Conservation (phyloP, 495 filamentous ascomycete genomes). For the Penicillium fimorum region DNA sequence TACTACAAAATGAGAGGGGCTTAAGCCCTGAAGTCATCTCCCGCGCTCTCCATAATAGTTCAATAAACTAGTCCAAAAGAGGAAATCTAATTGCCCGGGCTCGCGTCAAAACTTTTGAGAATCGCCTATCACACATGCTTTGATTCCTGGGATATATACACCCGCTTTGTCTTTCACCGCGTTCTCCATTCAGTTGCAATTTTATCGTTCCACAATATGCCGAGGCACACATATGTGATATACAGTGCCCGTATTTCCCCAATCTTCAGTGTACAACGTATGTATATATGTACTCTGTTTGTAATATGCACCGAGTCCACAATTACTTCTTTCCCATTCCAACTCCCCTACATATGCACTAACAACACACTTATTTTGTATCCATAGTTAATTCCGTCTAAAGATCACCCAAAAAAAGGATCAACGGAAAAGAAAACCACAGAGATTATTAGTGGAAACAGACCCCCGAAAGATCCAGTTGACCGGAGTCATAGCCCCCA, state of each 20-base stretch:
- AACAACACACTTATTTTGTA: background rate
- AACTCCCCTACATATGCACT: background rate
- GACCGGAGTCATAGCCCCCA: background rate
- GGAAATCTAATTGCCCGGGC: constrained; percentile 4
- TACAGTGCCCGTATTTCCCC: constrained; percentile 1
- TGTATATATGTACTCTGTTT: background rate
- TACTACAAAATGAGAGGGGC: background rate
- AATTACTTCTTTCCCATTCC: background rate
- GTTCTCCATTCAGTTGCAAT: background rate
- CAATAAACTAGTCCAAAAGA: background rate
- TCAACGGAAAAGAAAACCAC: background rate
- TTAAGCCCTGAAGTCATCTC: background rate
- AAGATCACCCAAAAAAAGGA: background rate
- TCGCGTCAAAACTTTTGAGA: background rate
- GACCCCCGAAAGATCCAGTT: constrained; percentile 4
- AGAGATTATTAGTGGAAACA: background rate
- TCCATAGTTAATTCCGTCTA: background rate
- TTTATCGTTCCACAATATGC: constrained; percentile 2
- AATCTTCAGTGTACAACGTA: background rate
- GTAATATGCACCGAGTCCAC: constrained; percentile 2
- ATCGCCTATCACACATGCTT: constrained; percentile 5
- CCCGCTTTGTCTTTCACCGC: constrained; percentile 1
- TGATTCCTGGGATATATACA: constrained; percentile 2
- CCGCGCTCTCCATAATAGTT: constrained; percentile 1
- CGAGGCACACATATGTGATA: constrained; percentile 9